Conservation (phyloP, 2,329 filamentous ascomycete genomes). For the Trichoderma asperellum region DNA sequence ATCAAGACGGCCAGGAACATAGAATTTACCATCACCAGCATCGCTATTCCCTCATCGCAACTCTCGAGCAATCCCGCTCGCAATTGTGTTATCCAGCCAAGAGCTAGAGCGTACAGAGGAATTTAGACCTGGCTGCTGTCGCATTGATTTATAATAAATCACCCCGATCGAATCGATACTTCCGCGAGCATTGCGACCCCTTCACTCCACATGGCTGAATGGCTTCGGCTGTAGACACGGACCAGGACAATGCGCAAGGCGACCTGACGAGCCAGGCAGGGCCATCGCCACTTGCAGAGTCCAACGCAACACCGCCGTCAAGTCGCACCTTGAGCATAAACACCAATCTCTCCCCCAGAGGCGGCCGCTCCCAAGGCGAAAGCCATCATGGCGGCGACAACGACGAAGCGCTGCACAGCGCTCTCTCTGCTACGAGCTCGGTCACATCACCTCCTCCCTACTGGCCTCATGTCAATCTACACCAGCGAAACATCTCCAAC, state of each 20-base stretch:
- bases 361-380: neutral
- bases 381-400: conserved; percentile 20
- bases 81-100: neutral
- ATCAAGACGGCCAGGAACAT: neutral
- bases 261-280: conserved; percentile 32
- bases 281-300: conserved; percentile 20
- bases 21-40: neutral
- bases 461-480: conserved; percentile 45
- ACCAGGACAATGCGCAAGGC: conserved; percentile 35
- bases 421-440: conserved; percentile 36
- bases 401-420: conserved; percentile 30
- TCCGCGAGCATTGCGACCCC: conserved; percentile 11
- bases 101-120: neutral
- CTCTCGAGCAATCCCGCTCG: neutral
- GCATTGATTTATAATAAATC: neutral
- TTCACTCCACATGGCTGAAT: conserved; percentile 41
- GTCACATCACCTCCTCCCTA: conserved; percentile 51
- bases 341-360: conserved; percentile 10
- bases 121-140: neutral
- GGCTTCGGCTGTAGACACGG: conserved; percentile 40
- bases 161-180: conserved; percentile 16
- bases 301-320: neutral
- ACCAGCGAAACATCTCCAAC: conserved; percentile 48
- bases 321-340: conserved; percentile 5
- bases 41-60: neutral